A percentile compares a stretch with the other conserved stretches of the same genome.
Evolutionary conservation across 2,329 filamentous ascomycete genomes (phyloP).

Genomic region (Cladophialophora exuberans): DNA sequence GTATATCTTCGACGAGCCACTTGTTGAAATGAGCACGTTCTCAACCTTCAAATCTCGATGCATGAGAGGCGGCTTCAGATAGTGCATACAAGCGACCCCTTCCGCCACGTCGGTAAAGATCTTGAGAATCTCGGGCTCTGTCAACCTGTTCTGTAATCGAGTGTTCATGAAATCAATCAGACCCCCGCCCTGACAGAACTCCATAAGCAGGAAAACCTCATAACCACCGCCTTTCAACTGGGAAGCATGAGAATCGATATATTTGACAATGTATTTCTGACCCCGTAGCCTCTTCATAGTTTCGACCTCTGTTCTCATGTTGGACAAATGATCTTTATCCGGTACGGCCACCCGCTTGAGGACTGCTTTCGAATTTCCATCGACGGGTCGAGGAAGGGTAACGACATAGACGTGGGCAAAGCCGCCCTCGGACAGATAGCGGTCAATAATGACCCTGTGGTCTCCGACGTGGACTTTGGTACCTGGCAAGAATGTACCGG

Average conservation of each 20-base stretch:
- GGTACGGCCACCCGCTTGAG: slow-evolving; percentile 95
- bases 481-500: slow-evolving; percentile 86
- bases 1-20: slow-evolving; percentile 71
- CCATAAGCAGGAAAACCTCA: slow-evolving; percentile 98
- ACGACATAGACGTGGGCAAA: slow-evolving; percentile 99
- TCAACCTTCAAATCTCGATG: slow-evolving; percentile 97
- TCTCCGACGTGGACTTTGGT: slow-evolving; percentile 96
- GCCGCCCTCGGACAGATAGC: slow-evolving; percentile 96
- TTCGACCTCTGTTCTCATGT: slow-evolving; percentile 98
- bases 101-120: slow-evolving; percentile 97
- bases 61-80: slow-evolving; percentile 88
- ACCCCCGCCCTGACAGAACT: slow-evolving; percentile 91
- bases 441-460: slow-evolving; percentile 91
- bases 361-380: slow-evolving; percentile 79
- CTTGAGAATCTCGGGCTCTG: slow-evolving; percentile 94
- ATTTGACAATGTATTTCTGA: slow-evolving; percentile 93
- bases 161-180: slow-evolving; percentile 99
- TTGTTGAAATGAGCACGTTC: slow-evolving; percentile 85
- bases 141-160: slow-evolving; percentile 89
- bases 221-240: slow-evolving; percentile 91
- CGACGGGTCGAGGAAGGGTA: slow-evolving; percentile 74
- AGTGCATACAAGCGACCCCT: slow-evolving; percentile 98
- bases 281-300: slow-evolving; percentile 99
- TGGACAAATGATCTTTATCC: slow-evolving; percentile 89
- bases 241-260: slow-evolving; percentile 97